Evolutionary conservation across 179 eudicot genomes (phyloP), one percentile per base, ranked within the genome.

Genomic region (Heliamphora pulchella): DNA sequence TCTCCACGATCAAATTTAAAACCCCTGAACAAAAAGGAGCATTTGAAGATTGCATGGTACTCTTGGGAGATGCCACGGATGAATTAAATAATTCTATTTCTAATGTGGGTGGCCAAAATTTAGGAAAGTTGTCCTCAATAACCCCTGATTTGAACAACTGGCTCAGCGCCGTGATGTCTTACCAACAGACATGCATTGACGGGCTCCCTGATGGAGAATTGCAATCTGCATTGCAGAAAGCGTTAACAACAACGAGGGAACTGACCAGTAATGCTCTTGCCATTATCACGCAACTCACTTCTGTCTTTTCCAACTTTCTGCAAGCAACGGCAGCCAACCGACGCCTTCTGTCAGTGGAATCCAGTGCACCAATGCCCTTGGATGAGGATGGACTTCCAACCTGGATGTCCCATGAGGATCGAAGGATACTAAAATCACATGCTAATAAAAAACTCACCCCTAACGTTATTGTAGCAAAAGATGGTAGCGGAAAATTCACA

Each of bases 81-180:
- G 98, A 95, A 70, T 73, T 95, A 17, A 83, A 80, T 11, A 82
- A 67, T 53, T 88, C 92, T 4, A 20, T 87, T 3, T 18, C 81
- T 18, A 73, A n/a, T 17, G 74, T 84, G 17, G 79, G 74, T 31
- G 80, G 53, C 22, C 79, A 85, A 0, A 83, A 78, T 67, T 18
- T 84, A 58, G 70, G 72, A 18, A 22, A 65, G 22, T 41, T 85
- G 18, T 20, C 75, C 6, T n/a, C 75, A 0, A 65, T 5, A 43
- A 62, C 81, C 6, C 90, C 87, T 3, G 96, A 95, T 20, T 59
- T 95, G 9, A 86, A 84, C 80, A 93, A 91, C 66, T 91, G 95
- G 97, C 75, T 95, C 31, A 95, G 98, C 58, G 98, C 98, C 0
- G 98, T 91, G 0, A 81, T 91, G 77, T 88, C 97, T 0, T 95